Conservation (phyloP, 495 filamentous ascomycete species). For the Neurospora intermedia region DNA sequence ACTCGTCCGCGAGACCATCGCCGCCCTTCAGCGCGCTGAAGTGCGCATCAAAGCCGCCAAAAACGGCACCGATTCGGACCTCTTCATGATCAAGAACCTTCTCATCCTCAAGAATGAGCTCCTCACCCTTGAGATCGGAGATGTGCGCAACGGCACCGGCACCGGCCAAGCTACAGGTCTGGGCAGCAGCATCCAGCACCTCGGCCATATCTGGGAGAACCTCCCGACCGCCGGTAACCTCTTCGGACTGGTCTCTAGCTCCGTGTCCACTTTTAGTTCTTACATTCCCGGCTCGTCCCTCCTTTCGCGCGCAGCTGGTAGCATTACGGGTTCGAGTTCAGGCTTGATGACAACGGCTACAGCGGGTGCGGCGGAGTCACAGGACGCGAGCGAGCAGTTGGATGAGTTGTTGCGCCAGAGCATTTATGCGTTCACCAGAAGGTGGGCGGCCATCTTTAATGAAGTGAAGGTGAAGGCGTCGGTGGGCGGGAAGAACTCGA, state of each 20-base stretch:
- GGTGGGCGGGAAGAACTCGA: slow-evolving; percentile 26
- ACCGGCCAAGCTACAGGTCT: background rate
- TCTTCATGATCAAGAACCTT: slow-evolving; percentile 87
- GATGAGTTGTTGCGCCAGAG: slow-evolving; percentile 66
- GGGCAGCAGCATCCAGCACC: slow-evolving; percentile 40
- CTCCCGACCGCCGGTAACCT: slow-evolving; percentile 40
- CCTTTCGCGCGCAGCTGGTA: background rate
- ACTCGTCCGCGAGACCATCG: slow-evolving; percentile 36
- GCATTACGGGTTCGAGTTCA: background rate
- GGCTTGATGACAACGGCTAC: background rate
- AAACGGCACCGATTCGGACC: slow-evolving; percentile 49
- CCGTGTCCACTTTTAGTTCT: slow-evolving; percentile 20
- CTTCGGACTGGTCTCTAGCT: slow-evolving; percentile 27
- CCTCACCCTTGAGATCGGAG: slow-evolving; percentile 85
- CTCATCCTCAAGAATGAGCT: slow-evolving; percentile 87
- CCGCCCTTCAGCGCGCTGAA: slow-evolving; percentile 42
- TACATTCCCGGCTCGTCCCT: slow-evolving; percentile 27
- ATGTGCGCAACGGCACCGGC: slow-evolving; percentile 57
- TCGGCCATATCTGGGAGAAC: slow-evolving; percentile 66
- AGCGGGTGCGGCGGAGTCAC: slow-evolving; percentile 6
- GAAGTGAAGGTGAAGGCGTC: slow-evolving; percentile 20
- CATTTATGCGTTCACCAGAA: slow-evolving; percentile 70
- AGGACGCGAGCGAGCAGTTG: slow-evolving; percentile 69
- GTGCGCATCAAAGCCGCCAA: slow-evolving; percentile 31
- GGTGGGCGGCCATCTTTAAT: slow-evolving; percentile 38